Evolutionary conservation across 192 early-diverging fungal genomes (phyloP).

Genomic region (Coemansia sp.): DNA sequence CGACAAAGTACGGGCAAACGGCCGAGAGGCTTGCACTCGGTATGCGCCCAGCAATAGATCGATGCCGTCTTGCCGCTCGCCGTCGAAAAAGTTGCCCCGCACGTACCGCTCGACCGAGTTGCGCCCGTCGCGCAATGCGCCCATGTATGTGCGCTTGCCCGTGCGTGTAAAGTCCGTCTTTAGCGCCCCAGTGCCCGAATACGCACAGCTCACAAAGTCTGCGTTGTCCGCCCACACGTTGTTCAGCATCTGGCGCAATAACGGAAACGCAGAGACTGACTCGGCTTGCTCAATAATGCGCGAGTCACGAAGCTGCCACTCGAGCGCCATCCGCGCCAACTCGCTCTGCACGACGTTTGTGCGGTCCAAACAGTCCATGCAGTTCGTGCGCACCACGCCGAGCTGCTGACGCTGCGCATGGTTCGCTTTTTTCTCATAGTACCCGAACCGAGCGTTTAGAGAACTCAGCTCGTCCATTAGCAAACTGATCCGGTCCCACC

Average conservation of each 20-base stretch:
- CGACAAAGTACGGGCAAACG: slow-evolving; percentile 57
- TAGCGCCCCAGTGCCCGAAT: slow-evolving; percentile 94
- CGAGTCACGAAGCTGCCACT: slow-evolving; percentile 67
- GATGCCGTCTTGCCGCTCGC: slow-evolving; percentile 85
- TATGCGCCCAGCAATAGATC: slow-evolving; percentile 83
- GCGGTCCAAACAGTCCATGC: slow-evolving; percentile 99
- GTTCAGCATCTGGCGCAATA: slow-evolving; percentile 75
- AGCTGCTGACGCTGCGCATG: slow-evolving; percentile 51
- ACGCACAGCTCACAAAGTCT: slow-evolving; percentile 83
- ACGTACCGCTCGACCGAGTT: slow-evolving; percentile 85
- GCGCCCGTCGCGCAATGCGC: slow-evolving; percentile 75
- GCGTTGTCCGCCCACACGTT: slow-evolving; percentile 99
- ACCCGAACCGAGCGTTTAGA: slow-evolving; percentile 62
- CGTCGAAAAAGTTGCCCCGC: slow-evolving; percentile 95
- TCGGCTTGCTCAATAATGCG: slow-evolving; percentile 63
- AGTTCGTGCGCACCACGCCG: slow-evolving; percentile 91
- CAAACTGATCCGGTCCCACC: slow-evolving; percentile 83
- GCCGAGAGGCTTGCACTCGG: slow-evolving; percentile 46
- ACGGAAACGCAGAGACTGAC: slow-evolving; percentile 59
- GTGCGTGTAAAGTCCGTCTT: slow-evolving; percentile 98
- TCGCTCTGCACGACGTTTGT: slow-evolving; percentile 98
- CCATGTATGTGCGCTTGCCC: slow-evolving; percentile 80
- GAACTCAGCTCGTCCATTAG: slow-evolving; percentile 75
- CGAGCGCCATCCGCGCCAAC: slow-evolving; percentile 71
- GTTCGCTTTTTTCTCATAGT: slow-evolving; percentile 23